Evolutionary conservation across 306 rosid genomes (phyloP), one percentile per base, ranked within the genome.

Genomic region (Bauhinia variegata): DNA sequence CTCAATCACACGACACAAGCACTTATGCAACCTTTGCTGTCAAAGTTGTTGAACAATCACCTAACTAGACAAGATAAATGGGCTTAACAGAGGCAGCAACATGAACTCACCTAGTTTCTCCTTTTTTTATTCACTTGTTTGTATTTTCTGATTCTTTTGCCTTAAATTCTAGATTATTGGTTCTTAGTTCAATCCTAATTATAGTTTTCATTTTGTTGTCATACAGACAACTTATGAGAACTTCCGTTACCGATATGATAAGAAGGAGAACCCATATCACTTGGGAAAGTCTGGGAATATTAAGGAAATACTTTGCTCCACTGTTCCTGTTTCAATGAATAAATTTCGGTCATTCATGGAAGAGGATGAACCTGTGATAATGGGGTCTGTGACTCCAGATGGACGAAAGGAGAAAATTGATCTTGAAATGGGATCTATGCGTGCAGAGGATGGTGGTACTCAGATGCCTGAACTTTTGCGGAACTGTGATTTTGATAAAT

Each of bases 221-320:
- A 38, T 69, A 62, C 88, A 92, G 97, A 89, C 98, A 15, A 93
- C 98, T n/a, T 93, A 93, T 11, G 97, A 93, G 81, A 93, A 88
- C 76, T 93, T 93, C 68, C 85, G 97, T 9, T 88, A 81, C 71
- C 95, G 85, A 68, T 89, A 93, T 53, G 91, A 86, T 69, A 89
- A 75, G 72, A 93, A 85, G 76, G 83, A 86, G 80, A 93, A 89
- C 59, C 97, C 96, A 54, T 85, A 81, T 84, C 79, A 86, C 60
- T 72, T 18, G 75, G 98, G 97, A 79, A 55, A 51, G 13, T 23
- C 19, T 6, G 47, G 63, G 54, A 93, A 93, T 76, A 42, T 88
- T 5, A 50, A 1, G 28, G 96, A 93, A 78, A 67, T 78, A 53
- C 87, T 93, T 57, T 83, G 85, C 78, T 79, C 95, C n/a, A 68